A percentile compares a stretch with the other conserved stretches of the same genome.
Evolutionary conservation across 805 yeast species (phyloP).

Genomic region (Metschnikowia kunwiensis): DNA sequence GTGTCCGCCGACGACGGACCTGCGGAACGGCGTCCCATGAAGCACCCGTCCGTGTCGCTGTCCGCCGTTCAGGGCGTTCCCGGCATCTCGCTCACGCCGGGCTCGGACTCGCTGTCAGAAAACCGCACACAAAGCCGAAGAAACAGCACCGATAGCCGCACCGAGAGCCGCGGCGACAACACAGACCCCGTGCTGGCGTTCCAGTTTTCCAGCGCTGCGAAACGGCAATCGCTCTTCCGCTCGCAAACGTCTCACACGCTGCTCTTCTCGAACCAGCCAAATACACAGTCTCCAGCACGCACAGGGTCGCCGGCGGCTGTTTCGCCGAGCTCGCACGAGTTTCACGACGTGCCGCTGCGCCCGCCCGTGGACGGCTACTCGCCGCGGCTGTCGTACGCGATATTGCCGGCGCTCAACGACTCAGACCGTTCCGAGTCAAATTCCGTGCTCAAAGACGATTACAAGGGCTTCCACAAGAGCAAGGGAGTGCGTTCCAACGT

Average conservation of each 20-base stretch:
- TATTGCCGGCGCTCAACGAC: constrained; percentile 5
- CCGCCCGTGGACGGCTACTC: constrained; percentile 12
- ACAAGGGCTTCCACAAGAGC: constrained; percentile 40
- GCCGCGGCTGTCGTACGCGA: constrained; percentile 17
- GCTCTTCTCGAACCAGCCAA: constrained; percentile 1
- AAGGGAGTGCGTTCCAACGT: constrained; percentile 28
- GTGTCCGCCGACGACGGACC: background rate
- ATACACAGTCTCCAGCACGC: constrained; percentile 2
- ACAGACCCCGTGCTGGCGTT: constrained; percentile 11
- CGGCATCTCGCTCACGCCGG: background rate
- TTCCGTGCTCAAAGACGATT: constrained; percentile 22
- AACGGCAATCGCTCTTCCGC: constrained; percentile 5
- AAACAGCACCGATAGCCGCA: background rate
- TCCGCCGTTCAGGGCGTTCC: background rate
- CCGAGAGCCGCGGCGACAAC: background rate
- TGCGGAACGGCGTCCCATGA: background rate
- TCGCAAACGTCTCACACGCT: constrained; percentile 7
- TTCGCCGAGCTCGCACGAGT: constrained; percentile 10
- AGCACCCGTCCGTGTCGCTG: background rate
- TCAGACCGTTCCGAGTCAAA: background rate
- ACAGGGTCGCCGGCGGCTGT: constrained; percentile 5
- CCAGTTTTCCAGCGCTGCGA: constrained; percentile 5
- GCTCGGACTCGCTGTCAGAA: no score
- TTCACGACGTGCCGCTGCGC: constrained; percentile 6
- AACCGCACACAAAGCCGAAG: background rate